Evolutionary conservation across 2,329 filamentous ascomycete genomes (phyloP).

Genomic region (Aspergillus sp.): DNA sequence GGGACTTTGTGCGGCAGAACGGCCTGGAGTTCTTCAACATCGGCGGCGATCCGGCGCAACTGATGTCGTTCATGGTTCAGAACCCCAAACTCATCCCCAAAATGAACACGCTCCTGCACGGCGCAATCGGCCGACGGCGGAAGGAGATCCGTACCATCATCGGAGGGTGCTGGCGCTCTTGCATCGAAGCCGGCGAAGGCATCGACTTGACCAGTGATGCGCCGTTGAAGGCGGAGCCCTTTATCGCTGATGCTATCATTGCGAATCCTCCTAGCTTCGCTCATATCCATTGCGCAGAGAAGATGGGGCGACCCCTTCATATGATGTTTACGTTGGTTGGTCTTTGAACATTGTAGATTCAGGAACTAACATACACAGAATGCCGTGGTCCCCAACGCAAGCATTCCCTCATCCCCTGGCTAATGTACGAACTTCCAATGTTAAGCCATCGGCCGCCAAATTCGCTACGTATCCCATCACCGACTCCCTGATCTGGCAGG

Average conservation of each 20-base stretch:
- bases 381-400: slow-evolving; percentile 84
- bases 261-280: slow-evolving; percentile 2
- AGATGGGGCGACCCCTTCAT: neutral
- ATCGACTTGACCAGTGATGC: neutral
- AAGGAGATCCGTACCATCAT: neutral
- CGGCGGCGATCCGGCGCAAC: neutral
- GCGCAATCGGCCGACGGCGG: neutral
- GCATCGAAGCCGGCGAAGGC: neutral
- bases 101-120: neutral
- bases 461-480: slow-evolving; percentile 77
- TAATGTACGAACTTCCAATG: slow-evolving; percentile 72
- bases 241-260: neutral
- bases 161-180: neutral
- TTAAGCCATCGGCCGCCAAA: slow-evolving; percentile 70
- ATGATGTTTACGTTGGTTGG: slow-evolving; percentile 1
- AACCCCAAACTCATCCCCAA: neutral
- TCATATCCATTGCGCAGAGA: neutral
- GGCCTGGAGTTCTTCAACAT: slow-evolving; percentile 3
- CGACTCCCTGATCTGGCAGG: slow-evolving; percentile 88
- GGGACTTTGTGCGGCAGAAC: neutral
- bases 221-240: neutral
- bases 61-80: slow-evolving; percentile 3
- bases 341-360: neutral
- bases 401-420: slow-evolving; percentile 81
- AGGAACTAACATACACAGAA: slow-evolving; percentile 43